Evolutionary conservation across 2,329 filamentous ascomycete species (phyloP).

Genomic region (Botryotinia globosa): DNA sequence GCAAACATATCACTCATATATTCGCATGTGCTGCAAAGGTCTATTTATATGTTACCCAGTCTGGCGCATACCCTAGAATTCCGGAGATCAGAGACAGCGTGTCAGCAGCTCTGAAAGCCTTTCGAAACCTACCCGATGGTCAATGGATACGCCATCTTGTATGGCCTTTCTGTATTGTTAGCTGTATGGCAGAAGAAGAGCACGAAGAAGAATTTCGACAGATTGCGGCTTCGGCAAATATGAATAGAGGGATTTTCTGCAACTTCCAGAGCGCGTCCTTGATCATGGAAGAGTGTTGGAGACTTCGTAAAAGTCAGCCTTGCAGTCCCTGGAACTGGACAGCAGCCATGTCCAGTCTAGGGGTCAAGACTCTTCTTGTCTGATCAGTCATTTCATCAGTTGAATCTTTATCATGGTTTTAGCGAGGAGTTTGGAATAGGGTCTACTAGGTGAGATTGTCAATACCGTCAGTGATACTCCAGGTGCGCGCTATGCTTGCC

Average conservation of each 20-base stretch:
- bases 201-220: background rate
- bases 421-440: no score
- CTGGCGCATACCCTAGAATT: background rate
- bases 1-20: background rate
- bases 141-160: background rate
- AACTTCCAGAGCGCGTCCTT: background rate
- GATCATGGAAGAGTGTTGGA: background rate
- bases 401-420: no score
- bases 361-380: background rate
- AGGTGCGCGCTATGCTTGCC: no score
- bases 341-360: background rate
- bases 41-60: background rate
- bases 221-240: background rate
- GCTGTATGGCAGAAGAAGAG: background rate
- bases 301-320: background rate
- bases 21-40: background rate
- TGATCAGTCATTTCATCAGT: background rate
- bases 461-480: no score
- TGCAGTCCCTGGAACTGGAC: background rate
- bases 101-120: background rate
- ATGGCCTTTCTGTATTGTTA: background rate
- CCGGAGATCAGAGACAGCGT: background rate
- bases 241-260: background rate
- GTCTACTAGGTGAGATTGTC: no score
- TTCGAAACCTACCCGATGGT: background rate